Evolutionary conservation across 129 eudicot species (phyloP), one percentile per base, ranked within the genome.

Genomic region (Dittrichia graveolens): DNA sequence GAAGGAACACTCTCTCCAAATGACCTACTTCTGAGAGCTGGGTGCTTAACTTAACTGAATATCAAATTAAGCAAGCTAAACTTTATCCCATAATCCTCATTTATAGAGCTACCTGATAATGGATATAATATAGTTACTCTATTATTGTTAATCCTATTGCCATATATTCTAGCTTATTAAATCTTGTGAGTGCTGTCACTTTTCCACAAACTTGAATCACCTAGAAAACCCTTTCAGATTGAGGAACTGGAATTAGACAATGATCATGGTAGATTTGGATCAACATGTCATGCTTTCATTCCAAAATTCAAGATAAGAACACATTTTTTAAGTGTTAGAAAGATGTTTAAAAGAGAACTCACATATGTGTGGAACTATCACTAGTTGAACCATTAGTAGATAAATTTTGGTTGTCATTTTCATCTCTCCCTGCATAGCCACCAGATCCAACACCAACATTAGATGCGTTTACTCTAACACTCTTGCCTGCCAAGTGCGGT

Each of bases 391-490:
- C 84, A 66, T 67, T 72, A 40, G 69, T 74, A 59, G 83, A 75
- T 35, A 78, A 37, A 67, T 66, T 84, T 71, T 84, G 87, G 71
- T 59, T 65, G 53, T 83, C 81, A 67, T 84, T 79, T 76, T 74
- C 88, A 43, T 83, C 91, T n/a, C 83, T 73, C 49, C 80, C 93
- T 81, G 83, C 97, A 73, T 73, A 88, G 52, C 84, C 86, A n/a
- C 94, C 89, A 54, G 97, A 65, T 54, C 97, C 95, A 39, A 82
- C 59, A 75, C 92, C 92, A 67, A 81, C 85, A 80, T 83, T 94
- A 53, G 91, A 87, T 62, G 98, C 95, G 72, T 87, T 82, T 41
- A 76, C 78, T 64, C 64, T 79, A 55, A 88, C 52, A 55, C 39
- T 72, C 65, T 76, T 80, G 40, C 77, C 73, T 57, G 71, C 73